Percentiles rank a stretch among this genome's conserved stretches.
phyloP scores from a whole-genome alignment of 2,329 filamentous ascomycete species.

The Trichophyton rubrum region DNA sequence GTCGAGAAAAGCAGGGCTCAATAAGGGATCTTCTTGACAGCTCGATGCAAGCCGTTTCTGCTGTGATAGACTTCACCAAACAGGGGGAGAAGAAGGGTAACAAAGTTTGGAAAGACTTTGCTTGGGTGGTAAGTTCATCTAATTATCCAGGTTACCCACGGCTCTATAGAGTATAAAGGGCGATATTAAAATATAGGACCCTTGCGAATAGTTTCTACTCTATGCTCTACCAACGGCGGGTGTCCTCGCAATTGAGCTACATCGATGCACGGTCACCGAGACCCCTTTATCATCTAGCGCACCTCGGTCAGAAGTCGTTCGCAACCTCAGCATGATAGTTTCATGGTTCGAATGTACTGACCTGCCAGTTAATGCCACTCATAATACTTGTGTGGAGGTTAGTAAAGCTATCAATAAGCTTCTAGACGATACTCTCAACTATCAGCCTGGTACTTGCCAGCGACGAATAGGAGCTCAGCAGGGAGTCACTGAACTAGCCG shows the following conservation, averaged over 20 bases:
- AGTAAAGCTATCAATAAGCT: conserved; percentile 15
- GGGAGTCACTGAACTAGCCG: not conserved
- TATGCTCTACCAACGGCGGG: conserved; percentile 16
- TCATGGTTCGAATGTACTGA: conserved; percentile 15
- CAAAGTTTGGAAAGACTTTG: conserved; percentile 9
- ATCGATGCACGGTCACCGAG: conserved; percentile 14
- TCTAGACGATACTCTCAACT: conserved; percentile 16
- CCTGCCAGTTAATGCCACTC: conserved; percentile 6
- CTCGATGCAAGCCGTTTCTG: conserved; percentile 16
- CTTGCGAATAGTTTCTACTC: conserved; percentile 12
- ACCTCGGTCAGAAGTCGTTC: conserved; percentile 17
- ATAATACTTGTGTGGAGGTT: conserved; percentile 12
- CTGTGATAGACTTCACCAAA: conserved; percentile 15
- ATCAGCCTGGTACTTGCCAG: conserved; percentile 22
- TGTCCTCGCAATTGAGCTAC: conserved; percentile 16
- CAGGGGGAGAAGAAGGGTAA: conserved; percentile 10
- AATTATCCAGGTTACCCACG: not conserved
- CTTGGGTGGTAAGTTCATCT: conserved; percentile 15
- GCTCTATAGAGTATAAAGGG: not conserved
- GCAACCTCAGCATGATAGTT: conserved; percentile 15
- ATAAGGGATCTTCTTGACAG: conserved; percentile 15
- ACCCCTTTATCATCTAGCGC: conserved; percentile 13
- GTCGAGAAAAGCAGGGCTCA: conserved; percentile 11
- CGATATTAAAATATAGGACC: too few species aligned
- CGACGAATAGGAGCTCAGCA: not conserved